Percentiles rank a stretch among this genome's conserved stretches.
Evolutionary conservation across 2,329 filamentous ascomycete species (phyloP).

Genomic region (Thielaviopsis cerberus): DNA sequence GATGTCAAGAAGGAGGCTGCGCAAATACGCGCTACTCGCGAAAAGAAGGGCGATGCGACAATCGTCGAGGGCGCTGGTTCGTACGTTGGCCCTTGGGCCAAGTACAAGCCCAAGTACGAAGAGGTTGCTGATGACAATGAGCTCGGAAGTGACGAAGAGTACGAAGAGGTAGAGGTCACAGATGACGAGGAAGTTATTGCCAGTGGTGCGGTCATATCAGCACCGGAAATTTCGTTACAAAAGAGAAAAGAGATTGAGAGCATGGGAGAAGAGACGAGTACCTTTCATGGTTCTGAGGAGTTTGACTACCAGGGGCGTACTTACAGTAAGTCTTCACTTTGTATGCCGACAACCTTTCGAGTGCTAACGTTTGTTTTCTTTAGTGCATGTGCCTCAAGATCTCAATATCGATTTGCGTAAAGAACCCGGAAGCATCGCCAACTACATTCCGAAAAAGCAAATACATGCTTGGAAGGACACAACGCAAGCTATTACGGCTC

Average conservation of each 20-base stretch:
- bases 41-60: conserved; percentile 67
- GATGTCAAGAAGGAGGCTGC: conserved; percentile 54
- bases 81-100: conserved; percentile 91
- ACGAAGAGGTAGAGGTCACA: conserved; percentile 57
- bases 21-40: conserved; percentile 51
- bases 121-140: conserved; percentile 58
- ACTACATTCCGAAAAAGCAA: conserved; percentile 87
- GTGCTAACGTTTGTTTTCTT: conserved; percentile 1
- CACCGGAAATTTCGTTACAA: conserved; percentile 34
- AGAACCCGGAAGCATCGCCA: conserved; percentile 61
- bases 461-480: conserved; percentile 79
- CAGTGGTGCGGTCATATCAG: conserved; percentile 41
- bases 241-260: conserved; percentile 40
- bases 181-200: conserved; percentile 51
- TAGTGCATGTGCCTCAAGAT: conserved; percentile 79
- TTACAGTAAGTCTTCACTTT: conserved; percentile 34
- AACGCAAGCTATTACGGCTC: conserved; percentile 64
- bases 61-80: conserved; percentile 72
- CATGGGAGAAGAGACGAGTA: conserved; percentile 57
- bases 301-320: conserved; percentile 89
- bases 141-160: conserved; percentile 61
- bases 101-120: conserved; percentile 54
- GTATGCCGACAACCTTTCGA: not conserved
- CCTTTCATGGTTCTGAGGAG: conserved; percentile 67
- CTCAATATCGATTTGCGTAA: conserved; percentile 71